Evolutionary conservation across 78 protist species (phyloP).

Genomic region (Polysphondylium violaceum): DNA sequence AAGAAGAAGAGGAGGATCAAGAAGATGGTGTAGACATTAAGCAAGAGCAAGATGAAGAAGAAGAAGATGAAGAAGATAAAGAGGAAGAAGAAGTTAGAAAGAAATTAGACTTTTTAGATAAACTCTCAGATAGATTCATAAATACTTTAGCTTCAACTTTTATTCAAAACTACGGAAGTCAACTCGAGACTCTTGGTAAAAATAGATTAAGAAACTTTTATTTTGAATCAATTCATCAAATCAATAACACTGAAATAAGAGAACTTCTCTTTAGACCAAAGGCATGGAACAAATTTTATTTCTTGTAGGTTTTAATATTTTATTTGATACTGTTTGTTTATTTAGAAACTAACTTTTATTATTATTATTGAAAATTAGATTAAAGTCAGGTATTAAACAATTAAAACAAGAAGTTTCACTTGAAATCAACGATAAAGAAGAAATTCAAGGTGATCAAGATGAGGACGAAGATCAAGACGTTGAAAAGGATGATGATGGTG

Average conservation of each 20-base stretch:
- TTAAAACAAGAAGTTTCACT: background rate
- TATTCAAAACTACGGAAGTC: background rate
- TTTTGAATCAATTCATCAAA: conserved; percentile 27
- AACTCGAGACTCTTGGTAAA: conserved; percentile 6
- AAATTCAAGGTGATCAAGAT: background rate
- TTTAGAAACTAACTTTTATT: background rate
- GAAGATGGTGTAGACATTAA: background rate
- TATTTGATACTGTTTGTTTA: background rate
- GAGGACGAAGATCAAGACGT: background rate
- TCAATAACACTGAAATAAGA: conserved; percentile 23
- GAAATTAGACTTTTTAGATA: background rate
- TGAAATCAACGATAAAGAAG: background rate
- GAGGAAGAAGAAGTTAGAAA: background rate
- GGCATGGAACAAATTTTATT: conserved; percentile 39
- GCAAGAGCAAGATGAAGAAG: too few relatives aligned
- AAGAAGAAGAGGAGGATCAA: background rate
- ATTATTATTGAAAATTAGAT: background rate
- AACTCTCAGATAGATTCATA: conserved; percentile 35
- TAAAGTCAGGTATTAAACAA: background rate
- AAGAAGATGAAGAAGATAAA: background rate
- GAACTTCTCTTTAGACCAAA: conserved; percentile 29
- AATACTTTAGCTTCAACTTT: conserved; percentile 31
- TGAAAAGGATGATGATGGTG: background rate
- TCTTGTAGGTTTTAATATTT: background rate
- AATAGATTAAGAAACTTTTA: conserved; percentile 33